Evolutionary conservation across 139 green algal genomes (phyloP).

Genomic region (Closterium sp.): DNA sequence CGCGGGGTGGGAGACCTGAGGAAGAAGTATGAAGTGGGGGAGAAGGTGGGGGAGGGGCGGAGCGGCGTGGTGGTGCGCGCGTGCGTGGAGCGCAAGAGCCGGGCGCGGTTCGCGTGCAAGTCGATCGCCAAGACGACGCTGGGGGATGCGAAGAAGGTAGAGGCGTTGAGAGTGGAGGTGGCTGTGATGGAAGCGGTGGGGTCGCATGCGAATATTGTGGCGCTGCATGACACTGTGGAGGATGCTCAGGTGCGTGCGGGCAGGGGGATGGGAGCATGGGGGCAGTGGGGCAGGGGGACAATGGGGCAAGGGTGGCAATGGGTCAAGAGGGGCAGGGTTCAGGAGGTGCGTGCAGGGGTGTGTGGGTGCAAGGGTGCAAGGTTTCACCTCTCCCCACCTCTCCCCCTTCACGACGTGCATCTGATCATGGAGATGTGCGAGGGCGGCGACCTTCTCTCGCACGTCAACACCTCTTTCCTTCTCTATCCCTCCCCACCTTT

Average conservation of each 20-base stretch:
- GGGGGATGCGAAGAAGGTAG: background rate
- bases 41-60: constrained; percentile 1
- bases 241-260: background rate
- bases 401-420: too few relatives aligned
- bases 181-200: background rate
- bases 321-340: too few relatives aligned
- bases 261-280: too few relatives aligned
- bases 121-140: background rate
- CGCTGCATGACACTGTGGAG: background rate
- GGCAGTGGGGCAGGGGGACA: too few relatives aligned
- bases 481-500: too few relatives aligned
- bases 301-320: too few relatives aligned
- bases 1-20: background rate
- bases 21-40: background rate
- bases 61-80: constrained; percentile 2
- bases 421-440: too few relatives aligned
- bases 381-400: too few relatives aligned
- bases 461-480: too few relatives aligned
- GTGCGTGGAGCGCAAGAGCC: constrained; percentile 3
- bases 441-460: too few relatives aligned
- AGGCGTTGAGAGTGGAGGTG: background rate
- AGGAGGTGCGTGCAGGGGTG: too few relatives aligned
- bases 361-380: too few relatives aligned
- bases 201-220: background rate
- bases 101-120: constrained; percentile 1